phyloP scores from a whole-genome alignment of 495 filamentous ascomycete species.

The Amphirosellinia nigrospora region DNA sequence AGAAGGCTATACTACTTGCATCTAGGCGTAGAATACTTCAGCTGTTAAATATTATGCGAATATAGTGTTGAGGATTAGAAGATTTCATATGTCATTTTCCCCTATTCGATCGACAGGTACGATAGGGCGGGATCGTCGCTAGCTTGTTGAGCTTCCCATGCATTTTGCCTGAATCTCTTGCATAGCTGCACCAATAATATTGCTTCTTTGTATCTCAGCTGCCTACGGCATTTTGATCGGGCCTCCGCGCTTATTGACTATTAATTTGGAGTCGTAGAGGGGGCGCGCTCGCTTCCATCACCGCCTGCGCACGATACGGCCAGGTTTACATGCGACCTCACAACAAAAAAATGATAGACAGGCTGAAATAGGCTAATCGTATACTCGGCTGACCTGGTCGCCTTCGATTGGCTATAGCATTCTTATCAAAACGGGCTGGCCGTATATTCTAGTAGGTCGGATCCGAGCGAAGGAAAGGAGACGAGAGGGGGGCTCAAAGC shows the following conservation, averaged over 20 bases:
- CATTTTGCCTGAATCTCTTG: constrained; percentile 24
- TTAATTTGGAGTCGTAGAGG: not conserved
- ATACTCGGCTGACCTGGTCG: not conserved
- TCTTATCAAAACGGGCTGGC: not conserved
- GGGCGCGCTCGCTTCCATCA: not conserved
- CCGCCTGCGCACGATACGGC: not conserved
- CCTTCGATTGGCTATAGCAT: not conserved
- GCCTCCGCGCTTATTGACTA: not conserved
- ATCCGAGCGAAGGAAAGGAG: no score
- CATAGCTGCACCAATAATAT: constrained; percentile 1
- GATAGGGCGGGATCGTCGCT: constrained; percentile 9
- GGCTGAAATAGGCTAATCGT: not conserved
- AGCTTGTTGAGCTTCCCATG: not conserved
- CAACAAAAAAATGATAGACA: not conserved
- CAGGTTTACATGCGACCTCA: no score
- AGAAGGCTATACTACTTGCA: not conserved
- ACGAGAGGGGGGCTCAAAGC: no score
- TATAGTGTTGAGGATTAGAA: not conserved
- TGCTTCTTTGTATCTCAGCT: constrained; percentile 4
- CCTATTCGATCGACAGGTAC: constrained; percentile 19
- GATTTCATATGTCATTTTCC: not conserved
- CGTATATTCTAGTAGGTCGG: not conserved
- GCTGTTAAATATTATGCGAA: not conserved
- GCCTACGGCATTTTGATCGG: not conserved
- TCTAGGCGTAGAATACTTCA: not conserved